Conservation (phyloP, 2,329 filamentous ascomycete genomes). For the Claviceps capensis region DNA sequence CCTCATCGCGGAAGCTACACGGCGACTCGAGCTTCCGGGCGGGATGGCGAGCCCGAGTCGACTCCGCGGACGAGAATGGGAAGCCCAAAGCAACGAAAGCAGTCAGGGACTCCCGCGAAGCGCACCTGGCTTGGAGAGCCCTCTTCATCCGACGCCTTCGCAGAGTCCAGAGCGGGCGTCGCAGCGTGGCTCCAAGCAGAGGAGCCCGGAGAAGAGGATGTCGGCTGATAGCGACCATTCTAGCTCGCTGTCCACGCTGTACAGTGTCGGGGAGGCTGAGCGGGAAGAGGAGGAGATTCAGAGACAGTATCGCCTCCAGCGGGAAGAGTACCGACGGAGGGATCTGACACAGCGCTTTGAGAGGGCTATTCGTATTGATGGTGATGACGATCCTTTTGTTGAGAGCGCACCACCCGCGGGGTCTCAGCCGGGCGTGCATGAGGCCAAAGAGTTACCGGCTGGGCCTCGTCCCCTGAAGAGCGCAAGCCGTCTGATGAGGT, state of each 20-base stretch:
- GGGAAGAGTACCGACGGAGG: background rate
- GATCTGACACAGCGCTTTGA: background rate
- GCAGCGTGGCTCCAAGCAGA: conserved; percentile 8
- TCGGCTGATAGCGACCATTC: conserved; percentile 32
- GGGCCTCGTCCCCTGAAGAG: conserved; percentile 10
- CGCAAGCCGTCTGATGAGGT: conserved; percentile 6
- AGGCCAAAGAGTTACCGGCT: conserved; percentile 1
- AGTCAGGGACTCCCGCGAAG: conserved; percentile 6
- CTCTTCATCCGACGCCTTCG: conserved; percentile 6
- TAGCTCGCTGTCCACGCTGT: conserved; percentile 42
- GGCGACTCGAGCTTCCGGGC: conserved; percentile 21
- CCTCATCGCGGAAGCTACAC: conserved; percentile 22
- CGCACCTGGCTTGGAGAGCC: conserved; percentile 5
- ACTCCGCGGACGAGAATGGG: conserved; percentile 15
- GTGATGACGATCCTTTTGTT: conserved; percentile 19
- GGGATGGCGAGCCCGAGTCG: conserved; percentile 32
- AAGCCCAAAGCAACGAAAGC: conserved; percentile 5
- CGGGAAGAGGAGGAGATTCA: conserved; percentile 14
- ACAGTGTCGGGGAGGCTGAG: conserved; percentile 38
- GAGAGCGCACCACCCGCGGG: conserved; percentile 7
- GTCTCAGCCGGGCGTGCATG: background rate
- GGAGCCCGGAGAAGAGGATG: conserved; percentile 10
- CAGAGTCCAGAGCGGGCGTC: conserved; percentile 10
- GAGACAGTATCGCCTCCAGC: conserved; percentile 2
- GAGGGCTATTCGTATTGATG: background rate